Conservation (phyloP, 2,329 filamentous ascomycete species). For the Teratosphaeria nubilosa region DNA sequence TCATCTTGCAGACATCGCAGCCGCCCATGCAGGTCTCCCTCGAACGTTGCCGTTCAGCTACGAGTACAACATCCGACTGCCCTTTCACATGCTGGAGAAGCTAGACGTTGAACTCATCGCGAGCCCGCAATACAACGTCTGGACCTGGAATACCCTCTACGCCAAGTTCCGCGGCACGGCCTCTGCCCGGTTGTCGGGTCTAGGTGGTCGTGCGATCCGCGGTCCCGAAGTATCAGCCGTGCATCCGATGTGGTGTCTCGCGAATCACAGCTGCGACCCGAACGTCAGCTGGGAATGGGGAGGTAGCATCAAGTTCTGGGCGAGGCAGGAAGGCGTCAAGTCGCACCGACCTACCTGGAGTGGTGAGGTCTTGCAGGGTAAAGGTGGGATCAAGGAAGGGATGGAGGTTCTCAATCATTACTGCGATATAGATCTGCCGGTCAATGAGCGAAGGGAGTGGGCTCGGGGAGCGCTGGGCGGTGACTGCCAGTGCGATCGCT, state of each 20-base stretch:
- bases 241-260: constrained; percentile 90
- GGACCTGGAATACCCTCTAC: constrained; percentile 85
- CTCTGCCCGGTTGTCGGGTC: constrained; percentile 63
- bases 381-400: constrained; percentile 57
- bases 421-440: constrained; percentile 71
- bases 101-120: constrained; percentile 73
- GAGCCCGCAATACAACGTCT: constrained; percentile 53
- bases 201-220: constrained; percentile 49
- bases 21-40: constrained; percentile 18
- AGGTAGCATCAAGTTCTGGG: constrained; percentile 62
- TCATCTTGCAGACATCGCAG: not conserved
- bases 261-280: constrained; percentile 92
- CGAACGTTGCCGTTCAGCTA: constrained; percentile 70
- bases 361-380: constrained; percentile 19
- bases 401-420: constrained; percentile 92
- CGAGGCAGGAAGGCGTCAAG: constrained; percentile 48
- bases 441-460: constrained; percentile 79
- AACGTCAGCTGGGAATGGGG: constrained; percentile 94
- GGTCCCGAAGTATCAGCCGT: constrained; percentile 87
- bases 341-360: constrained; percentile 25
- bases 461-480: constrained; percentile 79
- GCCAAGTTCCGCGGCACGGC: constrained; percentile 90
- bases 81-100: constrained; percentile 69
- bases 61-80: constrained; percentile 61
- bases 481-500: constrained; percentile 76